These are phyloP conservation scores for Neofusicoccum laricinum DNA, from an alignment of 2,329 filamentous ascomycete genomes.

Conservation along the genomic window DNA sequence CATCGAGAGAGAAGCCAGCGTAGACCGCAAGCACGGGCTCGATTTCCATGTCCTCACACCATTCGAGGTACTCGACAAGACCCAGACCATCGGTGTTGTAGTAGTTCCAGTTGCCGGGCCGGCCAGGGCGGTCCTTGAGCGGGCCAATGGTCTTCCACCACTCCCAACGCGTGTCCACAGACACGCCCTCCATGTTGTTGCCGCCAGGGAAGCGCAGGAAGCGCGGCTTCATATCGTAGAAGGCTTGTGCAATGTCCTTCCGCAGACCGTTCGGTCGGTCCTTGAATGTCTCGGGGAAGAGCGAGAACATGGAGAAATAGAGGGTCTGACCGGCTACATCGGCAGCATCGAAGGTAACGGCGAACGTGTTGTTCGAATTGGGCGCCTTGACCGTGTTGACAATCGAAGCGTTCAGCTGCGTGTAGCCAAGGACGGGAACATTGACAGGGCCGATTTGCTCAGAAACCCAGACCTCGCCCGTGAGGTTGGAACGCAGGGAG, in stretches of 20 bases:
- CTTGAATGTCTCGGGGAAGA: constrained; percentile 57
- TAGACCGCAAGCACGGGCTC: constrained; percentile 45
- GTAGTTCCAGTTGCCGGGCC: constrained; percentile 45
- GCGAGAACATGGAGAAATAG: constrained; percentile 52
- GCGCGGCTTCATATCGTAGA: constrained; percentile 41
- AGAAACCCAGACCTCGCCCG: constrained; percentile 41
- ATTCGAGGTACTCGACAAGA: constrained; percentile 48
- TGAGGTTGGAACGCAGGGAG: constrained; percentile 39
- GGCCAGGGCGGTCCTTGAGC: constrained; percentile 47
- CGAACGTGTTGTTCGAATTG: constrained; percentile 51
- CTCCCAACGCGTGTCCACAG: constrained; percentile 40
- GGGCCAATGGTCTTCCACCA: constrained; percentile 54
- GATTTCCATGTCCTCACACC: constrained; percentile 46
- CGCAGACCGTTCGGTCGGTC: constrained; percentile 51
- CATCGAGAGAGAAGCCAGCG: constrained; percentile 43
- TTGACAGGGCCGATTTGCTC: constrained; percentile 26
- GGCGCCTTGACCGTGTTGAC: constrained; percentile 44
- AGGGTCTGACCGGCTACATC: constrained; percentile 39
- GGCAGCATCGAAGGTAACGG: constrained; percentile 48
- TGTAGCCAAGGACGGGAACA: constrained; percentile 28
- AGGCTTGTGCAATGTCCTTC: constrained; percentile 48
- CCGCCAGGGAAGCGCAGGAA: constrained; percentile 53
- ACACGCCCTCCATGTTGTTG: constrained; percentile 48
- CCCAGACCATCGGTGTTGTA: constrained; percentile 45
- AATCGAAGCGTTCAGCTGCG: constrained; percentile 35